A percentile compares a stretch with the other conserved stretches of the same genome.
Evolutionary conservation across 345 rosid genomes (phyloP).

Genomic region (Firmiana major): DNA sequence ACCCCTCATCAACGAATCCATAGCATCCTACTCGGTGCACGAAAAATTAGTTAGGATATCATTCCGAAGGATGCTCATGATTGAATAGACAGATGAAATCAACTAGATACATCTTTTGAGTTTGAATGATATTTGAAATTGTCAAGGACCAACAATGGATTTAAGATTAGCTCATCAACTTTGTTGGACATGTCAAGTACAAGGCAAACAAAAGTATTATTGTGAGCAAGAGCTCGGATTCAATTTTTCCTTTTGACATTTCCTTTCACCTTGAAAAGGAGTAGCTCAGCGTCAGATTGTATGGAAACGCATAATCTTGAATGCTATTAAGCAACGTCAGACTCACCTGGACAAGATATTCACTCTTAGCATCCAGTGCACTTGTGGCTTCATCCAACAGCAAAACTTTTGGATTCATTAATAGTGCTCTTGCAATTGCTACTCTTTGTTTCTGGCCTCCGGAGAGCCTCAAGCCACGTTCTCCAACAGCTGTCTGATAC

Average conservation of each 20-base stretch:
- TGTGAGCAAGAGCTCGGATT: neutral
- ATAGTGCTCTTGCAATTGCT: slow-evolving; percentile 86
- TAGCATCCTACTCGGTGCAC: slow-evolving; percentile 58
- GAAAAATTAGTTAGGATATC: neutral
- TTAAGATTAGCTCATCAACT: too few species aligned
- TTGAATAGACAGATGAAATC: neutral
- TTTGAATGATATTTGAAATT: neutral
- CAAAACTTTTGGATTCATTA: slow-evolving; percentile 82
- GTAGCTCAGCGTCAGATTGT: too few species aligned
- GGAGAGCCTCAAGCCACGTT: slow-evolving; percentile 87
- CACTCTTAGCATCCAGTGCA: slow-evolving; percentile 94
- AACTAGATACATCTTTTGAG: neutral
- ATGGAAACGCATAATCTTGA: neutral
- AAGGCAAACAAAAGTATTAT: neutral
- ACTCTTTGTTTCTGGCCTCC: slow-evolving; percentile 95
- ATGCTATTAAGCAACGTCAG: neutral
- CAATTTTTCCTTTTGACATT: neutral
- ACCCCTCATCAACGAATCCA: slow-evolving; percentile 92
- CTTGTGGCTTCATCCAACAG: slow-evolving; percentile 96
- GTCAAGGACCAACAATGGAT: neutral
- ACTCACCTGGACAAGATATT: slow-evolving; percentile 85
- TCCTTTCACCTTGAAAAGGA: too few species aligned
- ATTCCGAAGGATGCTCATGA: neutral
- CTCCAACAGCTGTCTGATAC: slow-evolving; percentile 74
- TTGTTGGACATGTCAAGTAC: neutral